Evolutionary conservation across 441 rosid species (phyloP).

Genomic region (Populus trichocarpa): DNA sequence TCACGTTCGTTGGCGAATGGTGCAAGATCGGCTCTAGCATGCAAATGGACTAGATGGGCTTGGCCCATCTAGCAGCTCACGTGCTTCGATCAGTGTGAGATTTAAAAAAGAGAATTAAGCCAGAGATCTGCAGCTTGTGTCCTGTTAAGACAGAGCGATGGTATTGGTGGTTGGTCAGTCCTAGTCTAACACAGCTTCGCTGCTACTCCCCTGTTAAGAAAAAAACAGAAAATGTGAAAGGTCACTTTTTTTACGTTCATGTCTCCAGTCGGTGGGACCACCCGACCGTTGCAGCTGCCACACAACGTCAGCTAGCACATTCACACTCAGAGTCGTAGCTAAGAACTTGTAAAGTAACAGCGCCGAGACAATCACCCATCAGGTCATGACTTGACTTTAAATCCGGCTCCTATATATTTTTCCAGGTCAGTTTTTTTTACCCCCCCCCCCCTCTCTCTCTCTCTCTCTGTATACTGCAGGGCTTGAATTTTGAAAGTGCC

Average conservation of each 20-base stretch:
- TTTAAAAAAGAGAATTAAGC: neutral
- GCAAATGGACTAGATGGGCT: neutral
- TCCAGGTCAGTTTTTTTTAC: neutral
- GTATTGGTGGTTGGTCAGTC: neutral
- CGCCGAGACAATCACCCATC: neutral
- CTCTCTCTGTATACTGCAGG: too few relatives aligned
- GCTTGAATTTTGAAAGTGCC: too few relatives aligned
- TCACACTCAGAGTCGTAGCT: neutral
- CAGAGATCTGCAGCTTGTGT: neutral
- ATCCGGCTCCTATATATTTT: neutral
- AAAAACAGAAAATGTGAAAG: neutral
- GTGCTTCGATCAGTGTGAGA: neutral
- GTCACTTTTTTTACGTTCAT: neutral
- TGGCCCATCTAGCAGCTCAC: neutral
- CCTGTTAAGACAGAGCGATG: neutral
- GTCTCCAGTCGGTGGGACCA: conserved; percentile 18
- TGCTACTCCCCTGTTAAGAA: neutral
- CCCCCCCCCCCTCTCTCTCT: too few relatives aligned
- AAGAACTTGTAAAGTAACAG: neutral
- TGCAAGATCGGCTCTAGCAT: neutral
- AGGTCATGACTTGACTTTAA: neutral
- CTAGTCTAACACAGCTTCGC: neutral
- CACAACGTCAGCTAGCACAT: conserved; percentile 3
- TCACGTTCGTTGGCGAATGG: neutral
- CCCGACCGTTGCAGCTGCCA: conserved; percentile 24